Base-by-base conservation (phyloP, 148 eudicot species). In the Vaccinium myrtillus region DNA sequence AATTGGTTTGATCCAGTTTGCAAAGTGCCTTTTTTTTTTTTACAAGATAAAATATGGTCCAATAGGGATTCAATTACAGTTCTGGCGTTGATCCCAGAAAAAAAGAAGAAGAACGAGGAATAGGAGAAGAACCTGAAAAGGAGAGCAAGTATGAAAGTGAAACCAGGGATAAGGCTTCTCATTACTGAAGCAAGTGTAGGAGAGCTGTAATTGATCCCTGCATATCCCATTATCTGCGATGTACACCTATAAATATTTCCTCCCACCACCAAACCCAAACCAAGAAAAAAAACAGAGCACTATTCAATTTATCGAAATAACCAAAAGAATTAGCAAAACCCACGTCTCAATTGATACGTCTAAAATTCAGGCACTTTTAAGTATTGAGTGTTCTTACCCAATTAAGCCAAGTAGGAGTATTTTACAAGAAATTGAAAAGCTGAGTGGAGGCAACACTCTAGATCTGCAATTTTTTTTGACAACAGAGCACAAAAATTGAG, bases 121-220 rank as follows among this genome's bases (percentile, higher is more conserved):
- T 63, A 8, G 4, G 27, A 18, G 30, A 63, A 63, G 78, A 81
- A 91, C 93, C 93, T 90, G 92, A 90, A 90, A 87, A 90, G 78
- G 83, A 91, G 70, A 75, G 93, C 93, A 54, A 91, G 89, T 0
- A 90, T 75, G 86, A 91, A 91, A 84, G 93, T 91, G 82, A 90
- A 91, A 50, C 91, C 93, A 61, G 93, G 93, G 59, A 90, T 87
- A 15, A 91, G 90, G 83, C 88, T 91, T 87, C 93, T 91, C 83
- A 91, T 86, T 65, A 92, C 92, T 4, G 93, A 91, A 83, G 90
- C 91, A 48, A 91, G 90, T 27, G 93, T 88, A 1, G 93, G 92
- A 65, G 93, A 91, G 54, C 87, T 87, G 75, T 86, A 91, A 70
- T 54, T 90, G 65, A 91, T 88, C 63, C 93, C 92, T 16, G 93